Base-by-base conservation (phyloP, 1,139 yeast genomes). In the Yamadazyma dushanensis region DNA sequence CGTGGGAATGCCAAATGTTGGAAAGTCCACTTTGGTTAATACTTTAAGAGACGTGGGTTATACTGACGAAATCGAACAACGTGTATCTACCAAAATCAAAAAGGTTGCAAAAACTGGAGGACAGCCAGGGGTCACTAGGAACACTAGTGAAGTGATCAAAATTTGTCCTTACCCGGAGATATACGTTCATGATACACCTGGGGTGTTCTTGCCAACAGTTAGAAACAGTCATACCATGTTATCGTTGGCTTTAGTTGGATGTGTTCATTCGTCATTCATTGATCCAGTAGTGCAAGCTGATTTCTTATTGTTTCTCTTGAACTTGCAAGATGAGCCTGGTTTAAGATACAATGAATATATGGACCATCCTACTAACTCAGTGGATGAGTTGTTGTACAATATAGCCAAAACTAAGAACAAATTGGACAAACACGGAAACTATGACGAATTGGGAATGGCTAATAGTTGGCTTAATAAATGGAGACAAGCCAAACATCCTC, bases 1-100 rank as follows among this genome's bases (percentile, higher is more conserved):
- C 32, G 80, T 85, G 8, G 98, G 98, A 0, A 86, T 92, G 95
- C 98, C 98, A 1, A 92, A 92, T 56, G 96, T 89, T n/a, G 98
- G 98, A 1, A 92, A 92, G 57, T 86, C 96, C n/a, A 84, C 95
- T 0, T 61, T 92, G 38, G 83, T 90, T 9, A 92, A 92, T 54
- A 72, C 83, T 0, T 62, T 92, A 35, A 63, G 97, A 38, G 67
- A 68, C 16, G 75, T 74, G 2, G 87, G 88, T 2, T 37, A 49
- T 16, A 36, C 34, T 4, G 38, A 32, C 15, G 46, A 57, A 8
- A 36, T 38, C 8, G 35, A 45, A 1, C 40, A 32, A 8, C 30
- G 32, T 15, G 45, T 64, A 11, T 59, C 72, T 9, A 55, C 61
- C 44, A 76, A 63, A 35, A 57, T 56, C 28, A 69, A 69, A 41